Conservation (phyloP, 257 asterid genomes). For the Forsythia viridissima region DNA sequence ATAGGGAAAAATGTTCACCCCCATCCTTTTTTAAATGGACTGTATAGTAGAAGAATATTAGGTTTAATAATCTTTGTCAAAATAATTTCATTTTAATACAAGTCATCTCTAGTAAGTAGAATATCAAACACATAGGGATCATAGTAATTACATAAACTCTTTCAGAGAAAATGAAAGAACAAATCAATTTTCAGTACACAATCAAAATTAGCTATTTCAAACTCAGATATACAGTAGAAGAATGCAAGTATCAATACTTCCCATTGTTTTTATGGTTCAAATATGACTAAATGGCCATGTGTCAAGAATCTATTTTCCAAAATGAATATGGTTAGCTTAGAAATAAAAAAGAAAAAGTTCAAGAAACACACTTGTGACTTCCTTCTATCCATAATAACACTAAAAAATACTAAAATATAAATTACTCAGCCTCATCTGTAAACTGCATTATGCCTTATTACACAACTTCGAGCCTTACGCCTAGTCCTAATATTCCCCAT, state of each 20-base stretch:
- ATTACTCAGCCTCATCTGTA: neutral
- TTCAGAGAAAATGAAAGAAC: too few relatives aligned
- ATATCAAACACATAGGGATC: neutral
- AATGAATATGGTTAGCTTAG: neutral
- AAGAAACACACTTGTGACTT: neutral
- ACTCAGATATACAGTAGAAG: too few relatives aligned
- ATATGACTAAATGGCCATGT: neutral
- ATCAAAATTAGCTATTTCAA: neutral
- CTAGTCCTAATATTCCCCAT: neutral
- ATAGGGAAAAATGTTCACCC: too few relatives aligned
- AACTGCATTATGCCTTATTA: neutral
- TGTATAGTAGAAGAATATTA: too few relatives aligned
- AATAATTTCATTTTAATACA: too few relatives aligned
- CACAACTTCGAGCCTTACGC: neutral
- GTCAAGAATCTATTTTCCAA: neutral
- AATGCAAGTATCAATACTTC: neutral
- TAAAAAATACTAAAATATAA: too few relatives aligned
- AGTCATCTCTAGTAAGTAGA: too few relatives aligned
- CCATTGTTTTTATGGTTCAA: neutral
- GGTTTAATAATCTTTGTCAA: neutral
- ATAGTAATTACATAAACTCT: neutral
- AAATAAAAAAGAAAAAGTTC: too few relatives aligned
- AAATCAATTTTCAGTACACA: neutral
- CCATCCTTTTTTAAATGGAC: neutral
- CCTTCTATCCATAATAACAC: neutral